Evolutionary conservation across 805 yeast genomes (phyloP).

Genomic region (Monosporozyma unispora): DNA sequence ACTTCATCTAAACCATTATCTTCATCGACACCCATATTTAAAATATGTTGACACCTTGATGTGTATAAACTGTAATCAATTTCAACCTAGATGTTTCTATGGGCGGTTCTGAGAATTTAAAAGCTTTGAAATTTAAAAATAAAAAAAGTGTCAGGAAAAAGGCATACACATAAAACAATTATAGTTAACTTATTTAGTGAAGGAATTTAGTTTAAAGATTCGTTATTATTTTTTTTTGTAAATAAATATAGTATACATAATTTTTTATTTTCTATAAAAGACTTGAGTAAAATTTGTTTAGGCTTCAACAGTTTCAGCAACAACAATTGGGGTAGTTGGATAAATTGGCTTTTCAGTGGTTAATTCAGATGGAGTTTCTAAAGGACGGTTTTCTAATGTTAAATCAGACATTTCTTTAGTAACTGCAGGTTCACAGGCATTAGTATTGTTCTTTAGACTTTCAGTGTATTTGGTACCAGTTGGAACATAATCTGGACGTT

Average conservation of each 20-base stretch:
- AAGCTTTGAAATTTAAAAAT: not conserved
- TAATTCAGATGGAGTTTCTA: conserved; percentile 1
- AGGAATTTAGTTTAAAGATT: not conserved
- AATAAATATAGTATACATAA: not conserved
- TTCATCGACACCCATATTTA: not conserved
- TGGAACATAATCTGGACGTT: conserved; percentile 35
- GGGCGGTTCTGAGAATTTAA: not conserved
- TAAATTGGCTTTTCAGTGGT: not conserved
- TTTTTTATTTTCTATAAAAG: not conserved
- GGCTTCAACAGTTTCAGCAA: conserved; percentile 1
- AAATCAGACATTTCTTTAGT: not conserved
- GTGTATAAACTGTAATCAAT: not conserved
- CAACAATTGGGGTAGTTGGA: not conserved
- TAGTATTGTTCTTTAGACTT: conserved; percentile 1
- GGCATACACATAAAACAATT: too few relatives aligned
- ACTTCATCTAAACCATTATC: not conserved
- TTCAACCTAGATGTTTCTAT: not conserved
- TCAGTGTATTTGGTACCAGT: conserved; percentile 8
- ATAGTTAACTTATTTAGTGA: not conserved
- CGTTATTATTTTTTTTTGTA: not conserved
- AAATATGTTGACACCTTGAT: not conserved
- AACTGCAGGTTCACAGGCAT: conserved; percentile 1
- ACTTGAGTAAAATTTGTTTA: not conserved
- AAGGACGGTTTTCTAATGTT: not conserved
- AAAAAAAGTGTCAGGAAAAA: not conserved